Base-by-base conservation (phyloP, 2,329 filamentous ascomycete species). In the Hypoxylon sp. region DNA sequence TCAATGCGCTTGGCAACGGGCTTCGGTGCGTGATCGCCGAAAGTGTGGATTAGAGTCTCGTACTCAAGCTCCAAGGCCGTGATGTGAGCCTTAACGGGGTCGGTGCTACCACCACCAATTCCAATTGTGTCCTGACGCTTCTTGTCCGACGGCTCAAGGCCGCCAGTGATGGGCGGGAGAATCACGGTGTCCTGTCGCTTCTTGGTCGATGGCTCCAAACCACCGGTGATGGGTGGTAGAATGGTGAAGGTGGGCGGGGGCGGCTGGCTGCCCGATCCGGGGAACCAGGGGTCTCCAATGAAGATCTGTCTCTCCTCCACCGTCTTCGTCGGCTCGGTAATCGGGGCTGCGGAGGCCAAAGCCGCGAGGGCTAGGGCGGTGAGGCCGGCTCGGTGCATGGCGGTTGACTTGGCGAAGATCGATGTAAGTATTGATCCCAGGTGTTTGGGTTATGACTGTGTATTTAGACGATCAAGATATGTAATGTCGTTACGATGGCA, bases 301-400 rank as follows among this genome's bases (percentile, higher is more conserved):
- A 55, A 56, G 48, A 73, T 68, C 45, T 75, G 69, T 30, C 71
- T 69, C 37, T 51, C 56, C 54, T 70, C 56, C 8, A 72, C 55
- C 14, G 67, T 70, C 45, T 72, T 71, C 19, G 73, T 71, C 59
- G 71, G 59, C 52, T 71, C 73, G 46, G 62, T 58, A 48, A 75
- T 70, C 30, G 75, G 75, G 51, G 74, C 73, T 16, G 71, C 73
- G 32, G 58, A 69, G 46, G 63, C 64, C 45, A 75, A 54, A 23
- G 72, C 74, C 74, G 61, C 74, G 51, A 76, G 71, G 72, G 73
- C 74, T 14, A 75, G 62, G 55, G 71, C 70, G 53, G 63, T 52
- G 32, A 74, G 39, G 60, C 66, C 62, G 60, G 64, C 66, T 64
- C 70, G 61, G 34, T 71, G 61, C 74, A 75, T 77, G 68, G 48